phyloP scores from a whole-genome alignment of 352 stramenopile genomes.

The Phytophthora sp. region DNA sequence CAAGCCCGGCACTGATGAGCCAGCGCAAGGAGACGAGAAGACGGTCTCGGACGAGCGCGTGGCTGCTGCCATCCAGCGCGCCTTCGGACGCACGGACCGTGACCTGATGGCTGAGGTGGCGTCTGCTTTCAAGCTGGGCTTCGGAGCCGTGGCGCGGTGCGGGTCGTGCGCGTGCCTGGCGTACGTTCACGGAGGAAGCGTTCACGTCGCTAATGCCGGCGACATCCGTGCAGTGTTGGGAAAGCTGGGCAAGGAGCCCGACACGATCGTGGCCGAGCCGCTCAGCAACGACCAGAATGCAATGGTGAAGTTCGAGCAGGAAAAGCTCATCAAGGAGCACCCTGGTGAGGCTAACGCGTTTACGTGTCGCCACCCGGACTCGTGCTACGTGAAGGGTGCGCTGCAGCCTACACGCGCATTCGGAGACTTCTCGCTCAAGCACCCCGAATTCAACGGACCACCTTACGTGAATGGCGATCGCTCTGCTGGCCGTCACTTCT shows the following conservation, averaged over 20 bases:
- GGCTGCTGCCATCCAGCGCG: constrained; percentile 73
- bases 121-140: constrained; percentile 90
- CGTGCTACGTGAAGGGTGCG: constrained; percentile 94
- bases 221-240: constrained; percentile 86
- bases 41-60: constrained; percentile 56
- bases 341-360: constrained; percentile 91
- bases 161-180: constrained; percentile 89
- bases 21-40: constrained; percentile 29
- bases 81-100: constrained; percentile 88
- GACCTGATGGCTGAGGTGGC: constrained; percentile 84
- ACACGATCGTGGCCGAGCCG: constrained; percentile 58
- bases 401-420: constrained; percentile 91
- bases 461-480: constrained; percentile 82
- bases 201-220: constrained; percentile 90
- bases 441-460: constrained; percentile 92
- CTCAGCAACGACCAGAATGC: constrained; percentile 94
- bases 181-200: constrained; percentile 69
- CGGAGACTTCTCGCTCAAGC: constrained; percentile 94
- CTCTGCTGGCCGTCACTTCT: constrained; percentile 87
- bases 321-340: constrained; percentile 85
- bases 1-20: constrained; percentile 34
- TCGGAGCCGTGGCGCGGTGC: constrained; percentile 88
- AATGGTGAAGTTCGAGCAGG: constrained; percentile 87
- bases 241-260: constrained; percentile 43
- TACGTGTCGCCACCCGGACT: constrained; percentile 89